Evolutionary conservation across 495 filamentous ascomycete species (phyloP), one percentile per base, ranked within the genome.

Genomic region (Cairneyella variabilis): DNA sequence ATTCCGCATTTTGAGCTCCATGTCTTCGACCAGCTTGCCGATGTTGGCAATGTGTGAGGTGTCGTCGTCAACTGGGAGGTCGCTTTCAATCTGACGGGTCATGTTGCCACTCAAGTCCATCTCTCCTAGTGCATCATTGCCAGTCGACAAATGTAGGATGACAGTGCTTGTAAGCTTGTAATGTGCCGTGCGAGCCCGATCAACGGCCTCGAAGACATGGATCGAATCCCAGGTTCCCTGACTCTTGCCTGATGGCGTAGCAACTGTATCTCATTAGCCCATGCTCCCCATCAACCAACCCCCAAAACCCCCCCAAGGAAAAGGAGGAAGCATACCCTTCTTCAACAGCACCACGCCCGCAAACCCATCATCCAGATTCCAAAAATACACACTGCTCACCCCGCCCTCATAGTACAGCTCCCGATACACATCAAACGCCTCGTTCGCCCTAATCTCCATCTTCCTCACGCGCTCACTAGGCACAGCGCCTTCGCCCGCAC

Each of bases 1-100:
- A 67, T 97, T 99, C 44, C 93, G 84, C 95, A 99, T 99, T 81
- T 97, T 96, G 67, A 96, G 78, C 74, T 99, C 93, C 92, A 99
- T 97, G 73, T 99, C 95, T 76, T 99, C 93, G 41, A 99, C 92
- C 64, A 99, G 76, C 69, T 83, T 78, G 36, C 93, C 93, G 57
- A 97, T 90, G 68, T 99, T 99, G 44, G 88, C 88, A 57, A 99
- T 90, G 72, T 99, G 93, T 69, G 88, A 90, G 41, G 83, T 84
- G 71, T 98, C 95, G 59, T 85, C 89, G 53, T 92, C 88, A 12
- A 96, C 88, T 4, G 88, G 82, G 69, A 96, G 70, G 70, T 97
- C 91, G 59, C 83, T 80, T 74, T 97, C 91, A 28, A 96, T 82
- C 76, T 98, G 93, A 46, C 93, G 80, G 34, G 93, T 97, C 90